Conservation (phyloP, 148 eudicot species). For the Camellia sinensis region DNA sequence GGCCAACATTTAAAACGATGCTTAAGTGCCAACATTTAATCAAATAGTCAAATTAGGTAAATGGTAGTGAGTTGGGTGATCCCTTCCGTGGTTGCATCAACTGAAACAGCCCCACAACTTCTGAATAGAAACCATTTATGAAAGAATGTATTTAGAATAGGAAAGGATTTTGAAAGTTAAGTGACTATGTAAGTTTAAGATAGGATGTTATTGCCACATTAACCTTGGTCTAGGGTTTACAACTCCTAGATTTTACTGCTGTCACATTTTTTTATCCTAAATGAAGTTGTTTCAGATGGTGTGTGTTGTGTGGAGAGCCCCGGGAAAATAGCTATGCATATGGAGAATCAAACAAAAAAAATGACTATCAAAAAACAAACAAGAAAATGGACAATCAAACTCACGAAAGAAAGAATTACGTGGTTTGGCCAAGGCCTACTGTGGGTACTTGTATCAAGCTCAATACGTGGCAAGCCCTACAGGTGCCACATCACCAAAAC, state of each 20-base stretch:
- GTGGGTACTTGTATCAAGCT: too few species aligned
- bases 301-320: too few species aligned
- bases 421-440: too few species aligned
- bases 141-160: background rate
- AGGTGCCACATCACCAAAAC: too few species aligned
- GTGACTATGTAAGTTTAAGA: background rate
- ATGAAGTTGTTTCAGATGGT: background rate
- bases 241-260: conserved; percentile 27
- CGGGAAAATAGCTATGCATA: too few species aligned
- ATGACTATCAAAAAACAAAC: too few species aligned
- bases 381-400: too few species aligned
- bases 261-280: conserved; percentile 4
- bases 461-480: too few species aligned
- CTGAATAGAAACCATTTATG: background rate
- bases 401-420: too few species aligned
- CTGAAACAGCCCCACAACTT: conserved; percentile 25
- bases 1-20: too few species aligned
- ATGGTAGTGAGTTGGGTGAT: conserved; percentile 8
- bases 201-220: conserved; percentile 25
- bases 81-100: conserved; percentile 20
- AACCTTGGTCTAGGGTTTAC: conserved; percentile 30
- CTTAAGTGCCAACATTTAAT: background rate
- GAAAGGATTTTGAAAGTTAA: background rate
- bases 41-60: conserved; percentile 18
- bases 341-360: too few species aligned